These are phyloP conservation scores for Arthroderma uncinatum DNA, from an alignment of 2,329 filamentous ascomycete species.

Conservation along the genomic window DNA sequence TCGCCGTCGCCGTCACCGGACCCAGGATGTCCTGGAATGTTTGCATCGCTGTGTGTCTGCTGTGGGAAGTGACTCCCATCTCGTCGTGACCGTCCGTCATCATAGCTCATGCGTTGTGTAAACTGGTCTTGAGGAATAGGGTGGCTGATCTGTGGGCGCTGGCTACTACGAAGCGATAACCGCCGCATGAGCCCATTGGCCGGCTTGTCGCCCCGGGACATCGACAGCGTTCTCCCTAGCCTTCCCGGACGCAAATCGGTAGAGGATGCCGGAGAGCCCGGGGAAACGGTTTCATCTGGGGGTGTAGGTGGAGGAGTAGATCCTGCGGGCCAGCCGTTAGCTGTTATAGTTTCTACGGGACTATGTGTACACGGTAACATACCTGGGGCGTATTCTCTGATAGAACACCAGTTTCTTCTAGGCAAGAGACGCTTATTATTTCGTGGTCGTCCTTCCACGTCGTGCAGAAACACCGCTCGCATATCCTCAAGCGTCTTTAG, in stretches of 20 bases:
- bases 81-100: constrained; percentile 18
- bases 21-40: constrained; percentile 6
- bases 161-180: constrained; percentile 33
- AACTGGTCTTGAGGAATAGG: constrained; percentile 17
- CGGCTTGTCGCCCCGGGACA: constrained; percentile 45
- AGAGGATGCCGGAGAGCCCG: constrained; percentile 18
- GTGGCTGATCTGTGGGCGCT: constrained; percentile 33
- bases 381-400: constrained; percentile 71
- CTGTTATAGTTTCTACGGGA: not conserved
- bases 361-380: constrained; percentile 19
- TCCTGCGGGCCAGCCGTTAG: constrained; percentile 48
- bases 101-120: constrained; percentile 27
- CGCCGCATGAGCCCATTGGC: constrained; percentile 35
- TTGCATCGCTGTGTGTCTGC: not conserved
- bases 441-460: constrained; percentile 75
- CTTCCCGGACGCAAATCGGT: constrained; percentile 22
- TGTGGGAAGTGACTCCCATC: not conserved
- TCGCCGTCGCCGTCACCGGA: constrained; percentile 5
- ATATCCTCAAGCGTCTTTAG: constrained; percentile 80
- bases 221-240: constrained; percentile 50
- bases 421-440: constrained; percentile 87
- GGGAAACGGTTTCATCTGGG: constrained; percentile 32
- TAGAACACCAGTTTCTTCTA: constrained; percentile 90
- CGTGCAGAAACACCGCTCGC: constrained; percentile 83
- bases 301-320: constrained; percentile 62